These are phyloP conservation scores for Yarrowia sp. DNA, from an alignment of 805 yeast genomes.

Conservation along the genomic window DNA sequence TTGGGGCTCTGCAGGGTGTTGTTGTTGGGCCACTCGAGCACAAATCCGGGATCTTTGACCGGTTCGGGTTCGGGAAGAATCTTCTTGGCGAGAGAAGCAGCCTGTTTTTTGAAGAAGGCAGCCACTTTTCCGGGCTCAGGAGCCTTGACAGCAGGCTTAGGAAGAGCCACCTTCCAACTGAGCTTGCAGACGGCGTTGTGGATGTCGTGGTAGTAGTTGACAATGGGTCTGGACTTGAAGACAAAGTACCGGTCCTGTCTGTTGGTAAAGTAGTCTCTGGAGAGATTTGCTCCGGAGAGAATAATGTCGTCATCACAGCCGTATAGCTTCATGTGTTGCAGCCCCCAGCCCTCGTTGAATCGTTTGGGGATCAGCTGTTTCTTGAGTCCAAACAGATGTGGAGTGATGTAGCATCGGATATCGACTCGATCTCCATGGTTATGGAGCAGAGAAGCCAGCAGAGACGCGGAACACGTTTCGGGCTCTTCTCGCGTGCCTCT, in stretches of 20 bases:
- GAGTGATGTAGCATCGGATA: conserved; percentile 84
- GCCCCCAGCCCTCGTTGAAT: conserved; percentile 84
- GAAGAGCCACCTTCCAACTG: conserved; percentile 61
- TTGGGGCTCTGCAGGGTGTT: conserved; percentile 59
- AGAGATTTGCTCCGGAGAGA: conserved; percentile 86
- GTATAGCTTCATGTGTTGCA: conserved; percentile 96
- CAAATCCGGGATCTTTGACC: conserved; percentile 38
- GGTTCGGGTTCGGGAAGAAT: conserved; percentile 17
- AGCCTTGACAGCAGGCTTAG: conserved; percentile 27
- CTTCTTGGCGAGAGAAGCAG: neutral
- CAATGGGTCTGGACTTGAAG: conserved; percentile 53
- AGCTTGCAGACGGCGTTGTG: conserved; percentile 65
- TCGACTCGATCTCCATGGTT: conserved; percentile 65
- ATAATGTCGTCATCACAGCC: conserved; percentile 91
- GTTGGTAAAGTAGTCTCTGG: conserved; percentile 87
- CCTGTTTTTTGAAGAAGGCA: conserved; percentile 2
- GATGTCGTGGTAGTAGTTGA: conserved; percentile 72
- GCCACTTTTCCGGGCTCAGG: neutral
- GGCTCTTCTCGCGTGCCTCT: conserved; percentile 95
- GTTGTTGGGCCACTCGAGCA: conserved; percentile 68
- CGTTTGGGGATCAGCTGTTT: conserved; percentile 70
- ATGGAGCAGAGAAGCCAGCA: conserved; percentile 62
- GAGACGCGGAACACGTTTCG: conserved; percentile 65
- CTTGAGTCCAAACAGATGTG: conserved; percentile 67
- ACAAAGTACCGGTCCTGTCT: conserved; percentile 90